Evolutionary conservation across 305 asterid species (phyloP), one percentile per base, ranked within the genome.

Genomic region (Fraxinus sp.): DNA sequence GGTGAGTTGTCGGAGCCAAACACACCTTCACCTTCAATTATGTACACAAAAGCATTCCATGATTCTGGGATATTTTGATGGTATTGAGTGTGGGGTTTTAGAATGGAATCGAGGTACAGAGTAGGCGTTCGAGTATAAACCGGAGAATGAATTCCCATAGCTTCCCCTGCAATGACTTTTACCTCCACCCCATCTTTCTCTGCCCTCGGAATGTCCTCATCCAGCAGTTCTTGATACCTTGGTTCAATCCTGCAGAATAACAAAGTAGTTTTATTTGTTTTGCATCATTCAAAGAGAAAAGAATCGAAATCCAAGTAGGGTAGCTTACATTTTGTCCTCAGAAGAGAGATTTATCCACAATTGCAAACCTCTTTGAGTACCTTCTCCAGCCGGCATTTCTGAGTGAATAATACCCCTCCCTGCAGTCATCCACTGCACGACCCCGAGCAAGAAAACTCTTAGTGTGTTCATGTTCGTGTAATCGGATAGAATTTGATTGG

Each of bases 321-420:
- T 62, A 68, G 68, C 92, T 88, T 79, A 96, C 98, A 94, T 91
- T 91, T 96, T 96, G 86, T 96, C 90, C 84, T 85, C 86, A 85
- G 99, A 90, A 49, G 99, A 80, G 39, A 94, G 97, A 89, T 96
- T 96, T 77, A 96, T 91, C 99, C 99, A 96, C 28, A 96, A 86
- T 70, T 96, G 99, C 79, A 96, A 85, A 5, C 98, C 99, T 8
- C 79, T 89, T 26, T 94, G 90, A 75, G 94, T 52, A 20, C 98
- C 98, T 79, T 82, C 92, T 9, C 92, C 98, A 30, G 90, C 97
- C 20, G 99, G 99, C 99, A 93, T 93, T 91, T 96, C 99, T 1
- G 99, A 94, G 88, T 96, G 99, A 74, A 96, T 91, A n/a, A 96
- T 93, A 37, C 99, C 99, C 84, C 98, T 91, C 73, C 99, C 98